Conservation (phyloP, 495 filamentous ascomycete genomes). For the Tetracladium marchalianum region DNA sequence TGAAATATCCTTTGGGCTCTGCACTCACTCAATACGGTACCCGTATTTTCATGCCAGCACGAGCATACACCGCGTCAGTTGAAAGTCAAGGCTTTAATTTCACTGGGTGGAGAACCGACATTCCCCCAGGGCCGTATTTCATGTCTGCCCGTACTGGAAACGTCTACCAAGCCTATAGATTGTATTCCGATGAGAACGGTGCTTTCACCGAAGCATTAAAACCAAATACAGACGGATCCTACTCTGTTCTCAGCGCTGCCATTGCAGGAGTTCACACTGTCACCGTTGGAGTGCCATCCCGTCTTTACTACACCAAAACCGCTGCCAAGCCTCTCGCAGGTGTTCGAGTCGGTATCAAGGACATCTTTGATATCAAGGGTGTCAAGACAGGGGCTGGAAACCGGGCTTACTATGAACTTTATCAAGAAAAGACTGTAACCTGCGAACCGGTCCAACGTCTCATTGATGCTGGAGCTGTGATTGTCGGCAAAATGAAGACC, state of each 20-base stretch:
- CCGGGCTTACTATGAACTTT: conserved; percentile 44
- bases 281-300: conserved; percentile 39
- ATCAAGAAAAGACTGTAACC: conserved; percentile 33
- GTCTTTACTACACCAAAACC: conserved; percentile 39
- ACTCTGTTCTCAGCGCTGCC: conserved; percentile 31
- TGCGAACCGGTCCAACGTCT: conserved; percentile 42
- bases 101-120: conserved; percentile 13
- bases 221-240: conserved; percentile 21
- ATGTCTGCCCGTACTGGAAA: conserved; percentile 22
- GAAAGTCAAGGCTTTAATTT: conserved; percentile 9
- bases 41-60: conserved; percentile 9
- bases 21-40: conserved; percentile 12
- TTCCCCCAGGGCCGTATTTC: conserved; percentile 33
- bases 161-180: conserved; percentile 34
- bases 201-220: conserved; percentile 33
- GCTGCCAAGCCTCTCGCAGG: conserved; percentile 34
- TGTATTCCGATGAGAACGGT: conserved; percentile 37
- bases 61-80: conserved; percentile 9
- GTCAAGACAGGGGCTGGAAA: conserved; percentile 44
- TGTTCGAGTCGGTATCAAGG: conserved; percentile 49
- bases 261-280: conserved; percentile 12
- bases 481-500: conserved; percentile 51
- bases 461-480: conserved; percentile 46
- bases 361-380: conserved; percentile 48
- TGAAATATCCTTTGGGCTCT: conserved; percentile 12